Evolutionary conservation across 75 land plant genomes (phyloP).

Genomic region (Azolla pinnata): DNA sequence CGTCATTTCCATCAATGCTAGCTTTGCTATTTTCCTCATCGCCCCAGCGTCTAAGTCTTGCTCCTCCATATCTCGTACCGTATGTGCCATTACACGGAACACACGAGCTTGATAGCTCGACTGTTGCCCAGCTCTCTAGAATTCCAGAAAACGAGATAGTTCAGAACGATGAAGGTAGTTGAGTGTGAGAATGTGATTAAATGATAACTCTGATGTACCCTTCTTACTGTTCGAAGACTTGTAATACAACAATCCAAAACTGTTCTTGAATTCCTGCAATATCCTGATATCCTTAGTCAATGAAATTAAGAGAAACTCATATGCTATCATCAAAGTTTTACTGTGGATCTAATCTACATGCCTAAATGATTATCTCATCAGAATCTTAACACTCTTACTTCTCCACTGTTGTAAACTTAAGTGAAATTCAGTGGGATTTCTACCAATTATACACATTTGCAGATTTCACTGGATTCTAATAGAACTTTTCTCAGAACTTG

Average conservation of each 20-base stretch:
- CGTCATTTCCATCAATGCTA: constrained; percentile 65
- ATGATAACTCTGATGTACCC: constrained; percentile 23
- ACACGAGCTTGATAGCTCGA: constrained; percentile 59
- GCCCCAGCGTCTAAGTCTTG: constrained; percentile 50
- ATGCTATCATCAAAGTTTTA: too few species aligned
- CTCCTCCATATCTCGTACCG: constrained; percentile 53
- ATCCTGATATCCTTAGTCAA: neutral
- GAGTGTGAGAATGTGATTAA: neutral
- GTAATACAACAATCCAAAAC: constrained; percentile 74
- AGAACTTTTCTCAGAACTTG: too few species aligned
- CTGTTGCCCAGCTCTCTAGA: constrained; percentile 55
- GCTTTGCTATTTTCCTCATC: constrained; percentile 64
- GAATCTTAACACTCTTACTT: too few species aligned
- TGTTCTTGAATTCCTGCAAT: constrained; percentile 61
- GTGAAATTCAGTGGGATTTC: too few species aligned
- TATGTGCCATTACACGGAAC: constrained; percentile 76
- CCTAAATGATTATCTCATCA: too few species aligned
- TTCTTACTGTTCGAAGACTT: constrained; percentile 58
- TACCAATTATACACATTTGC: too few species aligned
- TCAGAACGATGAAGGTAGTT: constrained; percentile 4
- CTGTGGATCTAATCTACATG: too few species aligned
- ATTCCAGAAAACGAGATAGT: constrained; percentile 1
- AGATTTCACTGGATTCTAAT: too few species aligned
- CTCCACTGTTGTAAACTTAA: too few species aligned
- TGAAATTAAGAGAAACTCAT: too few species aligned